Percentiles rank a stretch among this genome's conserved stretches.
Conservation (phyloP, 768 basidiomycete species). For the Hericium coralloides region DNA sequence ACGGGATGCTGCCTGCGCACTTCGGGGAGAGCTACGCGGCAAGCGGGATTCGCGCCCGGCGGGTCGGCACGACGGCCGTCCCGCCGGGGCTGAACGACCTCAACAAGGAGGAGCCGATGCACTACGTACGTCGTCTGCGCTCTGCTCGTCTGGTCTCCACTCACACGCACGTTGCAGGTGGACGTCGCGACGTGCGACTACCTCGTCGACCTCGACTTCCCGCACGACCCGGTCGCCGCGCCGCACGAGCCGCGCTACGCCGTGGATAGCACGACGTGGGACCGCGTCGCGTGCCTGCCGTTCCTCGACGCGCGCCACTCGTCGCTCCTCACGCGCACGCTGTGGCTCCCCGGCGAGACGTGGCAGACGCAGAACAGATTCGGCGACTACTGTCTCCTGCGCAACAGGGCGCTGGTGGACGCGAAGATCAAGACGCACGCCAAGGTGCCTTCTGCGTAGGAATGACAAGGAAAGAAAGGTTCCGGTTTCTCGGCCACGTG, state of each 20-base stretch:
- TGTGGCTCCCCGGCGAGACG: conserved; percentile 68
- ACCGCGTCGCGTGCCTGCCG: conserved; percentile 67
- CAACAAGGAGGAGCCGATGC: conserved; percentile 69
- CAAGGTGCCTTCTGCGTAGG: too few species aligned
- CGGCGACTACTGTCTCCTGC: conserved; percentile 88
- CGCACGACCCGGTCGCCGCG: conserved; percentile 48
- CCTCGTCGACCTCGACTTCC: conserved; percentile 85
- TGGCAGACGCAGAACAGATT: conserved; percentile 69
- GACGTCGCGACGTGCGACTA: conserved; percentile 74
- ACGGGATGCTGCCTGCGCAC: conserved; percentile 80
- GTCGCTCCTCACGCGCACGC: conserved; percentile 55
- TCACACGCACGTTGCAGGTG: conserved; percentile 37
- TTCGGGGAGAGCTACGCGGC: conserved; percentile 39
- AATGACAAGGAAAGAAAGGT: too few species aligned
- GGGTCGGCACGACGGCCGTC: conserved; percentile 52
- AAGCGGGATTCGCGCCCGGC: conserved; percentile 37
- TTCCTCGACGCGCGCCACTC: conserved; percentile 84
- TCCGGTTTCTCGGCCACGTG: too few species aligned
- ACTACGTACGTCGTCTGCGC: conserved; percentile 56
- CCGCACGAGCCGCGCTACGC: conserved; percentile 75
- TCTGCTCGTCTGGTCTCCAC: neutral
- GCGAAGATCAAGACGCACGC: conserved; percentile 14
- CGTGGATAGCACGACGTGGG: conserved; percentile 59
- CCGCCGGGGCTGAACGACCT: conserved; percentile 76
- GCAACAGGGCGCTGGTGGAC: conserved; percentile 37